Base-by-base conservation (phyloP, 2,329 filamentous ascomycete species). In the Neofusicoccum ribis region DNA sequence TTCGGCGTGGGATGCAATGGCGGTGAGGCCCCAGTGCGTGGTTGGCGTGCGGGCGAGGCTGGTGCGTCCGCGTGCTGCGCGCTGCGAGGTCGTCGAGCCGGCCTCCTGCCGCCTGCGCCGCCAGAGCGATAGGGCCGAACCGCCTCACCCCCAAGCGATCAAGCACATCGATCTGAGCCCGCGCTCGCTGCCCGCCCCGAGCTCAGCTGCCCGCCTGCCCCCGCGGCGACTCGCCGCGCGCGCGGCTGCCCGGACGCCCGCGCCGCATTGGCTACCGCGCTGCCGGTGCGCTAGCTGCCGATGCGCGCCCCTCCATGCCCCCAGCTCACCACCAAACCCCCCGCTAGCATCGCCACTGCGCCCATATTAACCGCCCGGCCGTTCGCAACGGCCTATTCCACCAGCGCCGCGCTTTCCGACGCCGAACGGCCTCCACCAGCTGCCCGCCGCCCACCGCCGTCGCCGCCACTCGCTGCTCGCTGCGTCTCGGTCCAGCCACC, bases 41-140 rank as follows among this genome's bases (percentile, higher is more conserved):
- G 39, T 43, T 58, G 52, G 52, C 27, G 39, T 17, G 47, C 46
- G 23, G 23, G 23, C 23, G 51, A 39, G 17, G 51, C 36, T 34
- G 52, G 37, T 43, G 54, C 54, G 31, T 37, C 41, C 54, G 54
- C 54, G 54, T 46, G 54, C 52, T 41, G 20, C 20, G 52, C 12
- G 36, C 36, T 37, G 37, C 37, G 37, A 39, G 37, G 27, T 14
- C 20, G 47, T 50, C 47, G 47, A 50, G 23, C 37, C 43, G 23
- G 7, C 20, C 6, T 43, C 37, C 31, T 58, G 52, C 52, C 14
- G 36, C 52, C 31, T 37, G 37, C 12, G 39, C 52, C 27, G 17
- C 23, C 54, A 36, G 17, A 6, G 36, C 52, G 23, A 49, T 61
- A 61, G 58, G 58, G 58, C 58, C 58, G 58, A 61, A 61, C 58